Percentiles rank a stretch among this genome's conserved stretches.
These are phyloP conservation scores for Sclerotinia subarctica DNA, from an alignment of 2,329 filamentous ascomycete species.

Conservation along the genomic window DNA sequence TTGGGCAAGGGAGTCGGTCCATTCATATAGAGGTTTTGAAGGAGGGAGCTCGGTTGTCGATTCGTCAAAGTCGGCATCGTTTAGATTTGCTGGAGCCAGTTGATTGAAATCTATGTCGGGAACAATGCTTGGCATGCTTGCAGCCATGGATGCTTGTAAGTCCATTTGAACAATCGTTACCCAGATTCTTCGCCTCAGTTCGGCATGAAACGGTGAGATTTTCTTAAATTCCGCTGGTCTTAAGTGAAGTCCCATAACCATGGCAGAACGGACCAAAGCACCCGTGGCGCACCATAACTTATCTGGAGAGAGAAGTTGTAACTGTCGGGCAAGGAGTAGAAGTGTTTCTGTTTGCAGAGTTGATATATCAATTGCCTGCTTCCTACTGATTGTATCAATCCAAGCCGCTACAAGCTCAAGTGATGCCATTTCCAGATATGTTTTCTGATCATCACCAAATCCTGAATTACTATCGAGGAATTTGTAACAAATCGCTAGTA, in stretches of 20 bases:
- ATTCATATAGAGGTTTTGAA: slow-evolving; percentile 21
- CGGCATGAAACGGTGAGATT: slow-evolving; percentile 48
- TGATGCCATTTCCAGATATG: slow-evolving; percentile 21
- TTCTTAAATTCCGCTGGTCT: slow-evolving; percentile 49
- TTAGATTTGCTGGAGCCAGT: slow-evolving; percentile 47
- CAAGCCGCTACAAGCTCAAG: slow-evolving; percentile 21
- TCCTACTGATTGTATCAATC: slow-evolving; percentile 21
- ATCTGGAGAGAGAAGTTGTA: slow-evolving; percentile 18
- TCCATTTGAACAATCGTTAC: slow-evolving; percentile 52
- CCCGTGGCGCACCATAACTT: slow-evolving; percentile 39
- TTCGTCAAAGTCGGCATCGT: slow-evolving; percentile 24
- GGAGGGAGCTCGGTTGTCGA: slow-evolving; percentile 19
- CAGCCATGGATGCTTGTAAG: slow-evolving; percentile 49
- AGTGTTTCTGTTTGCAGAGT: slow-evolving; percentile 22
- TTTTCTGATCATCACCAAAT: slow-evolving; percentile 15
- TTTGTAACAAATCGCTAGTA: slow-evolving; percentile 21
- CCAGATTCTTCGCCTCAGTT: slow-evolving; percentile 56
- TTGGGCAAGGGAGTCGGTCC: slow-evolving; percentile 23
- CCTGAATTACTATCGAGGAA: slow-evolving; percentile 12
- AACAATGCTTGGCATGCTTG: slow-evolving; percentile 50
- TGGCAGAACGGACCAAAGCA: slow-evolving; percentile 49
- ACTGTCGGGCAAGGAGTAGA: slow-evolving; percentile 21
- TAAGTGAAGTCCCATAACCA: slow-evolving; percentile 56
- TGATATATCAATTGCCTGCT: slow-evolving; percentile 22
- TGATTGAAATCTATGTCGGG: slow-evolving; percentile 48